A percentile compares a stretch with the other conserved stretches of the same genome.
Evolutionary conservation across 192 early-diverging fungal species (phyloP).

Genomic region (Geranomyces michiganensis): DNA sequence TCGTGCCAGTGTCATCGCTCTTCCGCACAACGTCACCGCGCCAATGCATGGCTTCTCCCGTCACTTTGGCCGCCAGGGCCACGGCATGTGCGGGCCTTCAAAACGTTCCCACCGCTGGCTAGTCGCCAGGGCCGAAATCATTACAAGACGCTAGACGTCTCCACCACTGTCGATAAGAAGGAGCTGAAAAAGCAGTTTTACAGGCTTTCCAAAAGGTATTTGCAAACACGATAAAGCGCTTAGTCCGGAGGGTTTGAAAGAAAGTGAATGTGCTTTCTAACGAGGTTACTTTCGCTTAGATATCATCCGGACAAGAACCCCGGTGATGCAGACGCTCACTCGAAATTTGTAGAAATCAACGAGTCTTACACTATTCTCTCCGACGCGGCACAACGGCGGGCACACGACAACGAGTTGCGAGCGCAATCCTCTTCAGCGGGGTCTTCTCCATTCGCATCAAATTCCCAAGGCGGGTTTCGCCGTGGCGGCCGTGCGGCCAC

Average conservation of each 20-base stretch:
- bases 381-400: constrained; percentile 69
- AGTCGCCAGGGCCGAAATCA: constrained; percentile 6
- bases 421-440: not conserved
- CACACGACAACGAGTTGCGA: constrained; percentile 71
- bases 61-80: too few species aligned
- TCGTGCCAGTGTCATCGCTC: too few species aligned
- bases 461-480: too few species aligned
- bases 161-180: constrained; percentile 38
- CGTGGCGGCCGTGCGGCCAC: too few species aligned
- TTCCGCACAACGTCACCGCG: too few species aligned
- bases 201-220: constrained; percentile 66
- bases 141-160: constrained; percentile 41
- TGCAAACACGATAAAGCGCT: not conserved
- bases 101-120: too few species aligned
- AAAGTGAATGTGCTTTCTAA: not conserved
- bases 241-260: not conserved
- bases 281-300: constrained; percentile 1
- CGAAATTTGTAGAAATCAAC: constrained; percentile 76
- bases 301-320: constrained; percentile 85
- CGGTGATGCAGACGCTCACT: constrained; percentile 65
- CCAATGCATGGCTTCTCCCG: too few species aligned
- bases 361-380: constrained; percentile 84
- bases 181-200: constrained; percentile 73
- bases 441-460: constrained; percentile 12
- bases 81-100: too few species aligned